phyloP scores from a whole-genome alignment of 2,329 filamentous ascomycete species.

The Verticillium isaacii region DNA sequence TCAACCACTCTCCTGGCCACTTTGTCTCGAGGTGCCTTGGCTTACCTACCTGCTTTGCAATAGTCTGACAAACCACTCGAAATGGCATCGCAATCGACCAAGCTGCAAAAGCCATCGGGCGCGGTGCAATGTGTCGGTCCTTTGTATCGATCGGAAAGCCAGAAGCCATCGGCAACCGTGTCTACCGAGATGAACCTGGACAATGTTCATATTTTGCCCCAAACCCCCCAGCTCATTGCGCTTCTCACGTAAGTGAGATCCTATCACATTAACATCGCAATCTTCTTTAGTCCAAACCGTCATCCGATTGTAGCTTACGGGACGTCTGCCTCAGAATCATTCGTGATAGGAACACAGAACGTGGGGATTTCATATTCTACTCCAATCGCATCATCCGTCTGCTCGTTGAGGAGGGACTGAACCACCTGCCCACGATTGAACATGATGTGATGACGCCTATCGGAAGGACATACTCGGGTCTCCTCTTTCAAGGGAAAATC shows the following conservation, averaged over 20 bases:
- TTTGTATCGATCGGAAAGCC: slow-evolving; percentile 67
- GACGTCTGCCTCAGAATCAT: slow-evolving; percentile 67
- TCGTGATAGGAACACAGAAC: slow-evolving; percentile 80
- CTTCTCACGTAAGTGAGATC: slow-evolving; percentile 75
- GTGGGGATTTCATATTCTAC: slow-evolving; percentile 98
- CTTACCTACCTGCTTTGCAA: not conserved
- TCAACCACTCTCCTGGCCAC: not conserved
- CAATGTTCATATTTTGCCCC: slow-evolving; percentile 84
- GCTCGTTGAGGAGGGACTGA: slow-evolving; percentile 93
- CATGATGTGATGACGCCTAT: slow-evolving; percentile 89
- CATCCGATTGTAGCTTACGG: slow-evolving; percentile 6
- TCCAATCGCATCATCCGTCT: slow-evolving; percentile 97
- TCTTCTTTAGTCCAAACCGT: not conserved
- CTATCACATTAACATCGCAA: not conserved
- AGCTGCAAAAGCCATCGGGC: slow-evolving; percentile 9
- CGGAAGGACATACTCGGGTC: slow-evolving; percentile 79
- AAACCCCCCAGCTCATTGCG: slow-evolving; percentile 95
- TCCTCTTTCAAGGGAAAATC: slow-evolving; percentile 96
- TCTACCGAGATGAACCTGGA: slow-evolving; percentile 77
- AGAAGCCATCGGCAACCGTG: slow-evolving; percentile 84
- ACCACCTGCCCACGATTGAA: slow-evolving; percentile 88
- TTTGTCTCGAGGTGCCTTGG: not conserved
- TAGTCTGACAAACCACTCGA: not conserved
- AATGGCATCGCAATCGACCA: slow-evolving; percentile 4
- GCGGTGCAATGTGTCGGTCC: slow-evolving; percentile 68